Conservation (phyloP, 495 filamentous ascomycete genomes). For the Penicillium tannophilum region DNA sequence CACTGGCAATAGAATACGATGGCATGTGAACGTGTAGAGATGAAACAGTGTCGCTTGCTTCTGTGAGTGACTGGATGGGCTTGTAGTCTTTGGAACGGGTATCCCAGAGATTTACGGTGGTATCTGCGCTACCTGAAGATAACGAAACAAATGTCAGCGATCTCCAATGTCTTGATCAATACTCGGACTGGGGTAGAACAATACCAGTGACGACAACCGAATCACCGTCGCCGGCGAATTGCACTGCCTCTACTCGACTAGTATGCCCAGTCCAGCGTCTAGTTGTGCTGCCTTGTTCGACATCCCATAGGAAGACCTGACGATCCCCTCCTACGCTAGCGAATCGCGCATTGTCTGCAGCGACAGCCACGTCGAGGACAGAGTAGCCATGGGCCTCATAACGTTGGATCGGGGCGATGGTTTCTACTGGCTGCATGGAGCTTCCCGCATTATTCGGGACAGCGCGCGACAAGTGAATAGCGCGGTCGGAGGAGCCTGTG, state of each 20-base stretch:
- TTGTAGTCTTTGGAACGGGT: slow-evolving; percentile 59
- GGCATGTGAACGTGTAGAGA: slow-evolving; percentile 54
- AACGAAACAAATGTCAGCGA: background rate
- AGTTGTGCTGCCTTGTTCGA: slow-evolving; percentile 70
- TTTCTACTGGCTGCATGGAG: slow-evolving; percentile 35
- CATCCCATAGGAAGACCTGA: slow-evolving; percentile 92
- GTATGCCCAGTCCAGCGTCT: slow-evolving; percentile 75
- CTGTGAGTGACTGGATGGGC: slow-evolving; percentile 75
- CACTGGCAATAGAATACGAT: slow-evolving; percentile 52
- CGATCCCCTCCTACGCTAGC: slow-evolving; percentile 84
- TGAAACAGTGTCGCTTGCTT: slow-evolving; percentile 77
- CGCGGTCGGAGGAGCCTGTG: slow-evolving; percentile 83
- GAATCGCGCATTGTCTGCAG: slow-evolving; percentile 78
- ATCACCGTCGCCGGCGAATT: slow-evolving; percentile 72
- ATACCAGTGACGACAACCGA: slow-evolving; percentile 66
- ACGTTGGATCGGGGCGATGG: slow-evolving; percentile 69
- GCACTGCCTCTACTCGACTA: slow-evolving; percentile 72
- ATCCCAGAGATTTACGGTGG: slow-evolving; percentile 88
- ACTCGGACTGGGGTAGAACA: background rate
- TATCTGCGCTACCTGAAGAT: slow-evolving; percentile 69
- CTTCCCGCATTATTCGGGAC: slow-evolving; percentile 43
- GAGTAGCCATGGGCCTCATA: slow-evolving; percentile 91
- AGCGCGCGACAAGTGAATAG: slow-evolving; percentile 78
- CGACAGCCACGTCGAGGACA: slow-evolving; percentile 77
- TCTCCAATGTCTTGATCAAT: background rate